These are phyloP conservation scores for Penicillium sp. DNA, from an alignment of 2,329 filamentous ascomycete genomes.

Conservation along the genomic window DNA sequence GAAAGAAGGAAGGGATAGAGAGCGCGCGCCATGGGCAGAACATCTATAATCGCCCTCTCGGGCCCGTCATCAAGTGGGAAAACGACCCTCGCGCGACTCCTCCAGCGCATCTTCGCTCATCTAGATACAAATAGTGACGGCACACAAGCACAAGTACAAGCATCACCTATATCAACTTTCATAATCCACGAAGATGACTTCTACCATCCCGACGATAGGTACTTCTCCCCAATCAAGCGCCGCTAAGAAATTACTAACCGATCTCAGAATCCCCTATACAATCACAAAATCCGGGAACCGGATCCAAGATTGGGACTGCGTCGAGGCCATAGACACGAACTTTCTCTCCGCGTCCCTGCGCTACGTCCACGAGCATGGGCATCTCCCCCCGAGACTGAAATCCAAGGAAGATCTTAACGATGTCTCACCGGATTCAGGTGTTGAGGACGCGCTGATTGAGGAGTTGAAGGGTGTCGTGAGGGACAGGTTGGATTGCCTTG, in stretches of 20 bases:
- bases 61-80: conserved; percentile 94
- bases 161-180: conserved; percentile 53
- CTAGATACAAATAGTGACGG: not conserved
- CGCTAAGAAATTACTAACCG: conserved; percentile 2
- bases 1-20: not conserved
- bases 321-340: conserved; percentile 74
- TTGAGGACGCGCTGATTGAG: conserved; percentile 32
- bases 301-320: conserved; percentile 90
- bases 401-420: conserved; percentile 66
- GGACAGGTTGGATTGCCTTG: not conserved
- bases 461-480: conserved; percentile 27
- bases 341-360: conserved; percentile 69
- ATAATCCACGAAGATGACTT: conserved; percentile 97
- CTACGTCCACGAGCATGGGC: conserved; percentile 72
- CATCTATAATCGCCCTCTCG: conserved; percentile 77
- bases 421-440: conserved; percentile 48
- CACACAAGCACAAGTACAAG: not conserved
- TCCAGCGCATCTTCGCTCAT: conserved; percentile 78
- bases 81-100: conserved; percentile 84
- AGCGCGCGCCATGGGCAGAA: not conserved
- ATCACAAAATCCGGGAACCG: conserved; percentile 57
- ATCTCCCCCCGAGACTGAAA: conserved; percentile 52
- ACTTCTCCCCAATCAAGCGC: conserved; percentile 31
- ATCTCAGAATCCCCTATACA: conserved; percentile 49
- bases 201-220: conserved; percentile 80